Evolutionary conservation across 83 land plant species (phyloP).

Genomic region (Thuja plicata): DNA sequence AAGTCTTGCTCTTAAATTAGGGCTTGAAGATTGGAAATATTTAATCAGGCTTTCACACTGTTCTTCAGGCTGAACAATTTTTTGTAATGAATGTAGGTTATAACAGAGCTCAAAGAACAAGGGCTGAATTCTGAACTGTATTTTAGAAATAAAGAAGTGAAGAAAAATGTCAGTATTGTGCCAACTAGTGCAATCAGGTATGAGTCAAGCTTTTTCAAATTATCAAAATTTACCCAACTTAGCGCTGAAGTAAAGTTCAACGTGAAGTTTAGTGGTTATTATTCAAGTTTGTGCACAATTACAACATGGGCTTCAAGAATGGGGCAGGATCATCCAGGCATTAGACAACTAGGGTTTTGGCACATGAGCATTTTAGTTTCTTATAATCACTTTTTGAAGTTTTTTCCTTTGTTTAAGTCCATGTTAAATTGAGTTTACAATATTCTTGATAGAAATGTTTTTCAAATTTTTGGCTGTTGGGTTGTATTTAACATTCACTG

Average conservation of each 20-base stretch:
- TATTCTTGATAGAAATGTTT: background rate
- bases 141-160: conserved; percentile 81
- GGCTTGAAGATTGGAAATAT: conserved; percentile 13
- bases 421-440: conserved; percentile 3
- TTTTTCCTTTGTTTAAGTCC: background rate
- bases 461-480: conserved; percentile 7
- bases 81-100: conserved; percentile 45
- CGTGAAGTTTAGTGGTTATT: background rate
- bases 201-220: background rate
- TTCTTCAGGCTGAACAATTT: background rate
- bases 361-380: background rate
- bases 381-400: too few relatives aligned
- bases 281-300: background rate
- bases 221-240: background rate
- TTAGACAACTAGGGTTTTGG: background rate
- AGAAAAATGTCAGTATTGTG: conserved; percentile 83
- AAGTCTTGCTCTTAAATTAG: background rate
- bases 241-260: background rate
- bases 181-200: conserved; percentile 98
- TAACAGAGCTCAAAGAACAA: conserved; percentile 87
- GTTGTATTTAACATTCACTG: background rate
- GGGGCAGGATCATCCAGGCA: background rate
- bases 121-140: conserved; percentile 95
- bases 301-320: background rate
- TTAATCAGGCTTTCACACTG: background rate